These are phyloP conservation scores for Phaffomyces opuntiae DNA, from an alignment of 805 yeast species.

Conservation along the genomic window DNA sequence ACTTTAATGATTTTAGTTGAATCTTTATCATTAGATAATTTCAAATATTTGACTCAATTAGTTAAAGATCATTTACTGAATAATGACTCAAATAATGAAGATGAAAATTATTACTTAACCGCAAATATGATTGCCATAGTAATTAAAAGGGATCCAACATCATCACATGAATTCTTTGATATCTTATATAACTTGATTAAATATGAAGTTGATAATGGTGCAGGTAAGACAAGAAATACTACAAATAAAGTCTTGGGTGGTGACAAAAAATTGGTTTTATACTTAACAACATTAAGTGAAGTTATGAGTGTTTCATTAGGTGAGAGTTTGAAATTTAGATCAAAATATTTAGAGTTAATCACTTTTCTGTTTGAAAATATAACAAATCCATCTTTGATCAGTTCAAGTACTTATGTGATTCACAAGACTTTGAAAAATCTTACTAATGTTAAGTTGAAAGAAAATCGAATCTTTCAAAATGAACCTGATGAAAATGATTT, in stretches of 20 bases:
- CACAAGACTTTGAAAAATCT: slow-evolving; percentile 61
- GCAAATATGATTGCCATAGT: slow-evolving; percentile 70
- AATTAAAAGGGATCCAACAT: slow-evolving; percentile 44
- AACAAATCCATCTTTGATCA: slow-evolving; percentile 49
- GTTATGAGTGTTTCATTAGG: slow-evolving; percentile 62
- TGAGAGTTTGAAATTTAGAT: slow-evolving; percentile 34
- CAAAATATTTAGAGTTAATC: slow-evolving; percentile 36
- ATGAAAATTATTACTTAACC: slow-evolving; percentile 55
- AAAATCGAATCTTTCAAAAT: slow-evolving; percentile 47
- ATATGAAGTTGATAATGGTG: slow-evolving; percentile 72
- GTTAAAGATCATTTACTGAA: slow-evolving; percentile 35
- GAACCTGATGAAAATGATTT: slow-evolving; percentile 26
- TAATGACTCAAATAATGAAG: slow-evolving; percentile 52
- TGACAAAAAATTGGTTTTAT: slow-evolving; percentile 71
- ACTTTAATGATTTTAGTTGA: slow-evolving; percentile 46
- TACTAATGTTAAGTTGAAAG: slow-evolving; percentile 53
- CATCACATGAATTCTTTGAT: slow-evolving; percentile 21
- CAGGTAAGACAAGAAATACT: slow-evolving; percentile 63
- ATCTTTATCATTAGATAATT: slow-evolving; percentile 52
- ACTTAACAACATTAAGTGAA: slow-evolving; percentile 62
- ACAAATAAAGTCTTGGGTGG: slow-evolving; percentile 64
- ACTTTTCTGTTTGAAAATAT: slow-evolving; percentile 23
- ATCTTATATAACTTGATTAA: slow-evolving; percentile 37
- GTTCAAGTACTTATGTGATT: slow-evolving; percentile 52
- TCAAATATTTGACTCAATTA: slow-evolving; percentile 33